These are phyloP conservation scores for Pseudogymnoascus sp. DNA, from an alignment of 2,329 filamentous ascomycete genomes.

Conservation along the genomic window DNA sequence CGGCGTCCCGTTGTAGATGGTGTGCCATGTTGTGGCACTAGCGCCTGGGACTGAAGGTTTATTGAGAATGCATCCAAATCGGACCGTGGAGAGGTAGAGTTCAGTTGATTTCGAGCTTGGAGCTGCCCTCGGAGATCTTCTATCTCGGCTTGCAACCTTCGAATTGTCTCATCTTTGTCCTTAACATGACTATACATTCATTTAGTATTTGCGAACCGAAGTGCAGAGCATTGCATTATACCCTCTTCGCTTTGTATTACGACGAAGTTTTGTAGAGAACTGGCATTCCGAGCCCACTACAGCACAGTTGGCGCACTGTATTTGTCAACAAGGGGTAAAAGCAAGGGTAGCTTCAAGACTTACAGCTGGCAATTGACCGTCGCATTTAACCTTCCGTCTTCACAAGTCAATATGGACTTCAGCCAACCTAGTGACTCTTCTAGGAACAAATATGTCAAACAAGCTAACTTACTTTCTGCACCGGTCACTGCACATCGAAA, in stretches of 20 bases:
- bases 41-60: background rate
- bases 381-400: background rate
- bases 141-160: background rate
- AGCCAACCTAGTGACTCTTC: background rate
- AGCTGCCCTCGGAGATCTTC: background rate
- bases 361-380: background rate
- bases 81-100: background rate
- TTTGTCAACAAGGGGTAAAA: background rate
- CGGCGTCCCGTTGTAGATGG: background rate
- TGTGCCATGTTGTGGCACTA: background rate
- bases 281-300: background rate
- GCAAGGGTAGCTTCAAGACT: background rate
- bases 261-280: background rate
- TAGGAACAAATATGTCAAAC: background rate
- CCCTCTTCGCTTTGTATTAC: background rate
- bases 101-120: background rate
- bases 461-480: background rate
- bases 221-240: background rate
- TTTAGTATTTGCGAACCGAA: background rate
- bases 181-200: background rate
- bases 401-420: background rate
- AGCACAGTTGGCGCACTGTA: background rate
- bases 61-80: background rate
- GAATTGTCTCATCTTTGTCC: background rate
- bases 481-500: background rate